phyloP scores from a whole-genome alignment of 306 rosid species.

The Mucuna pruriens region DNA sequence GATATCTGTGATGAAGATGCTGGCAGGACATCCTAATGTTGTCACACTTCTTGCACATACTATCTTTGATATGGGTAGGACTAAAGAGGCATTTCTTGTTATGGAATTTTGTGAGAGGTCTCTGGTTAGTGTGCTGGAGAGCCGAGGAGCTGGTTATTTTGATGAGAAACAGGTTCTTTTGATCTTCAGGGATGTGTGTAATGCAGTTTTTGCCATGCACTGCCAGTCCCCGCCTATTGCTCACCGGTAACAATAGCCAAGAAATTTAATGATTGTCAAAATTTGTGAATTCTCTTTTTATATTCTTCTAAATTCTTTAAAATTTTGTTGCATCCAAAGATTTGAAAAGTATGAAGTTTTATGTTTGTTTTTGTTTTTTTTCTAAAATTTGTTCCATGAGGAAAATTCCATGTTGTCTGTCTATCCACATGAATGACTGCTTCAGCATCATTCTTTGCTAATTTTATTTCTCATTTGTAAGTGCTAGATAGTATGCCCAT shows the following conservation, averaged over 20 bases:
- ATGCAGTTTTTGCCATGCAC: slow-evolving; percentile 96
- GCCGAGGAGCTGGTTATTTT: slow-evolving; percentile 84
- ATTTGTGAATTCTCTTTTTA: not conserved
- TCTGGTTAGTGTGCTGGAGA: slow-evolving; percentile 86
- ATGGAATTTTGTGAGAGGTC: slow-evolving; percentile 96
- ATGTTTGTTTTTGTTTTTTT: not conserved
- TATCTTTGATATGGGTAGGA: slow-evolving; percentile 89
- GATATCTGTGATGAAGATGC: slow-evolving; percentile 78
- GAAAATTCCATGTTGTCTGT: slow-evolving; percentile 1
- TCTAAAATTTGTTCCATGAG: not conserved
- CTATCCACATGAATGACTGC: not conserved
- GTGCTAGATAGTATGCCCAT: not conserved
- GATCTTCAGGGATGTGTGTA: slow-evolving; percentile 91
- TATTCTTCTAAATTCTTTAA: not conserved
- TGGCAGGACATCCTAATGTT: slow-evolving; percentile 87
- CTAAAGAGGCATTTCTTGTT: slow-evolving; percentile 89
- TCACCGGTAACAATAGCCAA: slow-evolving; percentile 67
- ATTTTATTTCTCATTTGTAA: not conserved
- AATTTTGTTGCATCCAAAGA: not conserved
- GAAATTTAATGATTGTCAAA: slow-evolving; percentile 7
- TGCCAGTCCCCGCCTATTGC: slow-evolving; percentile 92
- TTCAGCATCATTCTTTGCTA: slow-evolving; percentile 2
- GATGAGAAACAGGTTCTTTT: slow-evolving; percentile 83
- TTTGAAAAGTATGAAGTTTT: not conserved
- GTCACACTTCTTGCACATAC: slow-evolving; percentile 83